These are phyloP conservation scores for Marasmius oreades DNA, from an alignment of 1,284 basidiomycete species.

Conservation along the genomic window DNA sequence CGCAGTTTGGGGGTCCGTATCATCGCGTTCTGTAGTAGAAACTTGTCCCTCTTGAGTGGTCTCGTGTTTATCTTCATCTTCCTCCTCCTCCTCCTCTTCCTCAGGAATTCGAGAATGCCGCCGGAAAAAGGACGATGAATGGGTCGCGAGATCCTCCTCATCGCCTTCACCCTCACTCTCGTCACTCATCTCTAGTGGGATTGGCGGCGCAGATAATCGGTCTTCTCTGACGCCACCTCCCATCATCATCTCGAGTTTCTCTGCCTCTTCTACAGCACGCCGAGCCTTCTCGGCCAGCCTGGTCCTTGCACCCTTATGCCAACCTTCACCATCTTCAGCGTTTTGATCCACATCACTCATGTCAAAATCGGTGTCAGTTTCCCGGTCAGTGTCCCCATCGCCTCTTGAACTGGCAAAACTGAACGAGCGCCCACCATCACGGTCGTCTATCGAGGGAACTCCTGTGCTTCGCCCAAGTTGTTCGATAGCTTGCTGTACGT, in stretches of 20 bases:
- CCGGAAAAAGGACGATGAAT: constrained; percentile 30
- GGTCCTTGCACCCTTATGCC: constrained; percentile 63
- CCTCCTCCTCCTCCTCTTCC: constrained; percentile 54
- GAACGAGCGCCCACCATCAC: constrained; percentile 63
- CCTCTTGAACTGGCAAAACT: constrained; percentile 67
- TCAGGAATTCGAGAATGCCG: constrained; percentile 60
- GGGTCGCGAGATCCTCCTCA: constrained; percentile 31
- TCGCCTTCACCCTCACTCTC: constrained; percentile 70
- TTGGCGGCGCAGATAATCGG: constrained; percentile 51
- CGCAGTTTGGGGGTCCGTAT: constrained; percentile 37
- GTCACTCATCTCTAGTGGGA: constrained; percentile 74
- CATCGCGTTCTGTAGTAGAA: constrained; percentile 26
- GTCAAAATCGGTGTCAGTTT: constrained; percentile 52
- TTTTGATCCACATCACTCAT: constrained; percentile 38
- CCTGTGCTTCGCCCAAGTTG: constrained; percentile 50
- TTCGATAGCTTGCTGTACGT: constrained; percentile 84
- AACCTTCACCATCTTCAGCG: constrained; percentile 46
- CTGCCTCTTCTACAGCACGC: constrained; percentile 53
- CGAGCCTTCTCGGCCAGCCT: constrained; percentile 76
- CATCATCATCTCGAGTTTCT: constrained; percentile 45
- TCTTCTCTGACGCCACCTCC: constrained; percentile 27
- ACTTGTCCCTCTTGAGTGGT: constrained; percentile 7
- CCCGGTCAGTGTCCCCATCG: constrained; percentile 51
- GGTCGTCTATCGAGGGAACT: constrained; percentile 30
- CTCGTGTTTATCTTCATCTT: constrained; percentile 17